Conservation (phyloP, 2,329 filamentous ascomycete species). For the Alternaria incomplexa region DNA sequence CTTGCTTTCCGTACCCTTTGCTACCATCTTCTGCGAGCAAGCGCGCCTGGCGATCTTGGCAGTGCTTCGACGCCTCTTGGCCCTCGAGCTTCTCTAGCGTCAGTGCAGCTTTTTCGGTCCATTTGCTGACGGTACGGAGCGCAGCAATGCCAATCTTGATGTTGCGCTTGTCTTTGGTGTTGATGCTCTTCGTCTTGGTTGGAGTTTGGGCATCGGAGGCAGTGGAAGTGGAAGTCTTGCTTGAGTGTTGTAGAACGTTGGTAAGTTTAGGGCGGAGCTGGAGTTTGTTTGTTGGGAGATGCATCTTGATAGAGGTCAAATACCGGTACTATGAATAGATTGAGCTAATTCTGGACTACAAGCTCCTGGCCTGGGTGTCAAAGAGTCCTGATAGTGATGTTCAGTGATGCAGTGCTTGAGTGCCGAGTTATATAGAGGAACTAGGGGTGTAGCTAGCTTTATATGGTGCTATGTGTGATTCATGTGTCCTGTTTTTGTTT, state of each 20-base stretch:
- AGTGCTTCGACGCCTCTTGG: neutral
- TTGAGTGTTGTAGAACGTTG: neutral
- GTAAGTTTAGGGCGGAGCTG: neutral
- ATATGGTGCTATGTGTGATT: neutral
- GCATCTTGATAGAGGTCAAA: neutral
- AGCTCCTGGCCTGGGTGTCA: neutral
- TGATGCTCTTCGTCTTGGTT: too few relatives aligned
- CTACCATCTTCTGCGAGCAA: neutral
- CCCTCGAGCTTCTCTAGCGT: conserved; percentile 6
- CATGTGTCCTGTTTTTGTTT: neutral
- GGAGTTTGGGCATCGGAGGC: too few relatives aligned
- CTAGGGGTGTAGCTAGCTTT: neutral
- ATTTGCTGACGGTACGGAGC: conserved; percentile 2
- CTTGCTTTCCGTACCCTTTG: neutral
- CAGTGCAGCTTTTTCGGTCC: conserved; percentile 5
- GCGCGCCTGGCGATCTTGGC: neutral
- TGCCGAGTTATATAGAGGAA: neutral
- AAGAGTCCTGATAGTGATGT: neutral
- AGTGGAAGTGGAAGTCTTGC: neutral
- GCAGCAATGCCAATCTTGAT: neutral
- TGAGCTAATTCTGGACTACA: neutral
- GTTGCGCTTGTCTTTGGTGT: neutral
- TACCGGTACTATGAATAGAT: neutral
- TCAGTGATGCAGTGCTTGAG: neutral
- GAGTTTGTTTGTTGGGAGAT: neutral